Evolutionary conservation across 192 early-diverging fungal genomes (phyloP), one percentile per base, ranked within the genome.

Genomic region (Podila epicladia): DNA sequence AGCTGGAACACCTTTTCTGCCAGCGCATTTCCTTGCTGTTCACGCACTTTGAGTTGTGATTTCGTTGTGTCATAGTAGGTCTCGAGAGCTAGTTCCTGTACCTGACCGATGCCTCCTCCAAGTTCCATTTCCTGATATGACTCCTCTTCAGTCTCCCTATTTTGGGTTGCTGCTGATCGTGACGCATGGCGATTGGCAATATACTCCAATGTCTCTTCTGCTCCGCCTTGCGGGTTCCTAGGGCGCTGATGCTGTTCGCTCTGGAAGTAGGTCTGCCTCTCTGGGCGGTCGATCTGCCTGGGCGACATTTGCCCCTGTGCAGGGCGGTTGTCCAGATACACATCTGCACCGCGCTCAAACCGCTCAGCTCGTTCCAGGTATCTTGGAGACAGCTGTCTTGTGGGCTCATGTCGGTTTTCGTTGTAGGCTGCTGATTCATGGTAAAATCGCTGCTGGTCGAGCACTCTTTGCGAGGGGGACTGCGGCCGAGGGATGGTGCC

Each of bases 51-150:
- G 29, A 80, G 32, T n/a, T 80, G 77, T 0, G 77, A 80, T 33
- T 73, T 80, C 12, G 77, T 80, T 5, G 77, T 80, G 50, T 80
- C 77, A 13, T 53, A 73, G 38, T 80, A 80, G 5, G 77, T 80
- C 62, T 80, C 77, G 24, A 73, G 33, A 19, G 71, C 65, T 5
- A 80, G 26, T 33, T 73, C 77, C 55, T 80, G 65, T 32, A 79
- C 26, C 2, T 31, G 32, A 19, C 24, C 41, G 2, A 64, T 59
- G 1, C 65, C 26, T 12, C 64, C 70, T 50, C 55, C 65, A 1
- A 79, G 15, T 20, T 70, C 15, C 19, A 79, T 8, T 31, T 71
- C 70, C 15, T 59, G 65, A 19, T 72, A 72, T 5, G 65, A 58
- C 8, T 55, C 53, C 2, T 55, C 53, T 22, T 26, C 53, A 55